These are phyloP conservation scores for Citropsis articulata DNA, from an alignment of 345 rosid species.

Conservation along the genomic window DNA sequence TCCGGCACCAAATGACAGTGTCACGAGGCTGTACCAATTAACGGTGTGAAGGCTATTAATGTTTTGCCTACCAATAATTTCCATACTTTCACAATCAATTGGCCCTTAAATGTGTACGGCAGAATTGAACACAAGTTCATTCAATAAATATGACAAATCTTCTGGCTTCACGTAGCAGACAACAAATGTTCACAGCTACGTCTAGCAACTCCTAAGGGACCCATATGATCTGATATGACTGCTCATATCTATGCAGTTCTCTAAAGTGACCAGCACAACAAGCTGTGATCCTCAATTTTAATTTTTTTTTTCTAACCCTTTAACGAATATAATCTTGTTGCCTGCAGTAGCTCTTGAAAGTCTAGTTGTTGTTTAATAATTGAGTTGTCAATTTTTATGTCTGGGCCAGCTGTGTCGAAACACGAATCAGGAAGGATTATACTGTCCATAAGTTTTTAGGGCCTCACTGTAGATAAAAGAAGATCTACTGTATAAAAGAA, in stretches of 20 bases:
- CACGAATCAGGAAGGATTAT: constrained; percentile 24
- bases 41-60: constrained; percentile 1
- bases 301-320: constrained; percentile 11
- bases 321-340: neutral
- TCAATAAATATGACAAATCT: constrained; percentile 5
- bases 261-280: constrained; percentile 4
- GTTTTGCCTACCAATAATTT: constrained; percentile 28
- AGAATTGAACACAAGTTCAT: neutral
- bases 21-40: constrained; percentile 23
- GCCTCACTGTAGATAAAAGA: constrained; percentile 9
- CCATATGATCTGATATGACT: constrained; percentile 2
- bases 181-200: constrained; percentile 9
- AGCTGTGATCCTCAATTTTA: neutral
- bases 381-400: constrained; percentile 26
- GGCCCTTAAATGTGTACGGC: constrained; percentile 22
- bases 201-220: constrained; percentile 10
- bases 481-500: neutral
- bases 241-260: neutral
- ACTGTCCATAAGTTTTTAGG: constrained; percentile 18
- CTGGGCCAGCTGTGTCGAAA: constrained; percentile 40
- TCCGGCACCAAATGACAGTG: constrained; percentile 17
- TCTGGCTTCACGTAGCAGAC: neutral
- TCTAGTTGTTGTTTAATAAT: constrained; percentile 29
- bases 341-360: constrained; percentile 5
- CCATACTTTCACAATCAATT: constrained; percentile 10